These are phyloP conservation scores for Marasmius sp. DNA, from an alignment of 1,284 basidiomycete genomes.

Conservation along the genomic window DNA sequence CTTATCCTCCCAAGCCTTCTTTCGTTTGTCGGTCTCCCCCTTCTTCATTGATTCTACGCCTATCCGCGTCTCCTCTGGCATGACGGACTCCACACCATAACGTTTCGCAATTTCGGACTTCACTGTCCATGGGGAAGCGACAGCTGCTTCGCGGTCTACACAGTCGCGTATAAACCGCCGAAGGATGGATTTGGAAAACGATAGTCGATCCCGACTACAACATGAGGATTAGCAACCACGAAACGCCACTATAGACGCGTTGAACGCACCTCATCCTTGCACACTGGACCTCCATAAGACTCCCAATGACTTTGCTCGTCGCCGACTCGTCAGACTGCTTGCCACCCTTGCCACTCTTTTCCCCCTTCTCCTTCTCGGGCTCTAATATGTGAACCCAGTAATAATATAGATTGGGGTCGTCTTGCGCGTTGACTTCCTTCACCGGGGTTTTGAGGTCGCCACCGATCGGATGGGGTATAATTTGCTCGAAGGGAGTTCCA, in stretches of 20 bases:
- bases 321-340: slow-evolving; percentile 59
- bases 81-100: slow-evolving; percentile 82
- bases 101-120: slow-evolving; percentile 81
- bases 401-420: slow-evolving; percentile 82
- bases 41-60: slow-evolving; percentile 81
- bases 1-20: slow-evolving; percentile 85
- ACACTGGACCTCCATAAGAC: slow-evolving; percentile 80
- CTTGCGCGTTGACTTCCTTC: slow-evolving; percentile 70
- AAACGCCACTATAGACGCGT: background rate
- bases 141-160: slow-evolving; percentile 85
- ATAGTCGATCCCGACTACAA: slow-evolving; percentile 85
- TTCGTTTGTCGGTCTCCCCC: slow-evolving; percentile 85
- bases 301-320: slow-evolving; percentile 54
- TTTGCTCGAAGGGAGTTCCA: slow-evolving; percentile 32
- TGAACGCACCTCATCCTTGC: slow-evolving; percentile 74
- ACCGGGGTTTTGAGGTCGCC: slow-evolving; percentile 76
- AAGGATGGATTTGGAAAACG: slow-evolving; percentile 95
- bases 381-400: slow-evolving; percentile 89
- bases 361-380: slow-evolving; percentile 68
- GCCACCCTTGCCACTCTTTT: slow-evolving; percentile 54
- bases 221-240: slow-evolving; percentile 4
- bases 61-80: slow-evolving; percentile 82
- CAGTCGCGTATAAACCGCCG: slow-evolving; percentile 95
- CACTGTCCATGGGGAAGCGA: slow-evolving; percentile 94
- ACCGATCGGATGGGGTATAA: slow-evolving; percentile 68